These are phyloP conservation scores for Gossypium raimondii DNA, from an alignment of 345 rosid genomes.

Conservation along the genomic window DNA sequence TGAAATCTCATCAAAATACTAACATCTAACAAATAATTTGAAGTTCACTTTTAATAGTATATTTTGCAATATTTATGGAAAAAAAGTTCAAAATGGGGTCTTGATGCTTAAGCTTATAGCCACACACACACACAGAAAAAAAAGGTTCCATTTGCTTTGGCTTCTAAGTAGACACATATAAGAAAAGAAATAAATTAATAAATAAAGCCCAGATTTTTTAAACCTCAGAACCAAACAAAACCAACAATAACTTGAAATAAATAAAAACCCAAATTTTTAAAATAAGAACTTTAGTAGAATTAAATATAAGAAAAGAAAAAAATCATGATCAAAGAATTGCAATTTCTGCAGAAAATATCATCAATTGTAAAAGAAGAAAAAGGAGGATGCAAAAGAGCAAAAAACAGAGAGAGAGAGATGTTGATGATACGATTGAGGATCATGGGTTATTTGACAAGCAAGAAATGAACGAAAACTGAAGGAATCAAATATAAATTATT, in stretches of 20 bases:
- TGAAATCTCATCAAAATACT: not conserved
- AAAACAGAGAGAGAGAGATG: not conserved
- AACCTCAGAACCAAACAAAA: not conserved
- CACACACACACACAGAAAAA: not conserved
- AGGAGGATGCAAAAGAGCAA: not conserved
- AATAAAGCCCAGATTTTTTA: not conserved
- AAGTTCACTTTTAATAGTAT: not conserved
- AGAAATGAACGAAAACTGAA: not conserved
- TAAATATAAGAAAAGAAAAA: not conserved
- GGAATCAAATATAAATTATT: conserved; percentile 27
- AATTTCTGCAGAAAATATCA: not conserved
- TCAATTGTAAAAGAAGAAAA: not conserved
- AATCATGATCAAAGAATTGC: not conserved
- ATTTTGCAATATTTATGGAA: not conserved
- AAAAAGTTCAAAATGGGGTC: not conserved
- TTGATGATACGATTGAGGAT: not conserved
- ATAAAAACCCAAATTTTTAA: not conserved
- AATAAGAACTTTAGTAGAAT: not conserved
- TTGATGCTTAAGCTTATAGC: not conserved
- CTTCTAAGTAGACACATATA: not conserved
- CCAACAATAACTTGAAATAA: not conserved
- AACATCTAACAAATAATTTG: not conserved
- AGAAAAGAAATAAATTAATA: not conserved
- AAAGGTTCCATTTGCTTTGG: not conserved
- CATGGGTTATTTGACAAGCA: not conserved